Conservation (phyloP, 306 rosid genomes). For the Lathyrus tuberosus region DNA sequence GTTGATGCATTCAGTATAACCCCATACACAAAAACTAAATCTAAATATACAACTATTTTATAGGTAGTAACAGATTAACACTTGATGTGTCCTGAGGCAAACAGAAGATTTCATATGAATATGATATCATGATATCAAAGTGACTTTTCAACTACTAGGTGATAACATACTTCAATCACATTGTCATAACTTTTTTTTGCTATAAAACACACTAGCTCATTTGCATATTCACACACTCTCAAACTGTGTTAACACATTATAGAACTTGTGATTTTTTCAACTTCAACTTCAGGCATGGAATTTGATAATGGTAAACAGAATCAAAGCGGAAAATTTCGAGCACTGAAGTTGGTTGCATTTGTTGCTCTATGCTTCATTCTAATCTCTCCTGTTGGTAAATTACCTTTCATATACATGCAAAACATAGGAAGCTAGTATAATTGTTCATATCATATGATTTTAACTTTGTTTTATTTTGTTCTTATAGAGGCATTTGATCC, state of each 20-base stretch:
- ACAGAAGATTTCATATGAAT: conserved; percentile 39
- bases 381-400: conserved; percentile 54
- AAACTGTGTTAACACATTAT: conserved; percentile 24
- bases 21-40: conserved; percentile 13
- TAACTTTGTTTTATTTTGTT: conserved; percentile 22
- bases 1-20: conserved; percentile 2
- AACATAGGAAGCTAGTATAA: conserved; percentile 5
- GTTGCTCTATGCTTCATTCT: conserved; percentile 44
- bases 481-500: conserved; percentile 66
- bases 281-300: conserved; percentile 44
- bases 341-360: conserved; percentile 42
- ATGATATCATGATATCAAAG: conserved; percentile 38
- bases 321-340: conserved; percentile 19
- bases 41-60: neutral
- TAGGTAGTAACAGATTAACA: neutral
- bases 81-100: neutral
- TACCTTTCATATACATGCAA: neutral
- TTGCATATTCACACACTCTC: neutral
- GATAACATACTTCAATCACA: conserved; percentile 28
- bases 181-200: neutral
- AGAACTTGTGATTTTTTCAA: conserved; percentile 39
- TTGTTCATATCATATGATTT: neutral
- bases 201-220: conserved; percentile 33
- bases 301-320: conserved; percentile 29
- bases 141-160: conserved; percentile 46